Evolutionary conservation across 192 early-diverging fungal genomes (phyloP).

Genomic region (Geosiphon pyriformis): DNA sequence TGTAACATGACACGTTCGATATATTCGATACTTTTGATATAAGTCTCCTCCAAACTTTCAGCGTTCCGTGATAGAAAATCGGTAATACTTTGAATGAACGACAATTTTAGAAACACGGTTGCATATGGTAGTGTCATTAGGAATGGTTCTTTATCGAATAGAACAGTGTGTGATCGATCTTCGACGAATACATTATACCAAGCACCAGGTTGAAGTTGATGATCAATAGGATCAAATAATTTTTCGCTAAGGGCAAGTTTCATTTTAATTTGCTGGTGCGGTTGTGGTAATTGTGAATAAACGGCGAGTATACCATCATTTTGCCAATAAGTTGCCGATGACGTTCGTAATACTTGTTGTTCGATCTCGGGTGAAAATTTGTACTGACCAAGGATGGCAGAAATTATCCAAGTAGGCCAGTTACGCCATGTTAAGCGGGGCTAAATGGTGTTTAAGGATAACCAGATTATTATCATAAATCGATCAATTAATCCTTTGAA

Average conservation of each 20-base stretch:
- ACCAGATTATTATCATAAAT: neutral
- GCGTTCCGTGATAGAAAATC: neutral
- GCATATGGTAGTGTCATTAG: neutral
- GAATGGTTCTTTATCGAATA: conserved; percentile 13
- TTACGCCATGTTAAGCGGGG: conserved; percentile 15
- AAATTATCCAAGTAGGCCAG: neutral
- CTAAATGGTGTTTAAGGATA: neutral
- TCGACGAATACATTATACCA: conserved; percentile 25
- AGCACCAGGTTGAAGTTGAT: conserved; percentile 12
- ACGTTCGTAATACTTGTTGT: conserved; percentile 22
- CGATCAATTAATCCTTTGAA: neutral
- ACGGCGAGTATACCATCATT: conserved; percentile 15
- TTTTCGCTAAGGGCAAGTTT: conserved; percentile 17
- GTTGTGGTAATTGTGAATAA: conserved; percentile 11
- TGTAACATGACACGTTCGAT: neutral
- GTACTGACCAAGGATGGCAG: conserved; percentile 11
- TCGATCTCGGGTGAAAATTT: conserved; percentile 11
- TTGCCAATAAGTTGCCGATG: conserved; percentile 19
- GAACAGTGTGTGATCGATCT: conserved; percentile 10
- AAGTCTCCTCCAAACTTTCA: conserved; percentile 4
- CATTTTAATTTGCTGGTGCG: conserved; percentile 15
- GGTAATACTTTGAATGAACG: neutral
- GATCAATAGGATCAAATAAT: conserved; percentile 20
- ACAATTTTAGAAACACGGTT: neutral
- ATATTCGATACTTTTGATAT: conserved; percentile 9